Conservation (phyloP, 192 early-diverging fungal species). For the Coemansia sp. region DNA sequence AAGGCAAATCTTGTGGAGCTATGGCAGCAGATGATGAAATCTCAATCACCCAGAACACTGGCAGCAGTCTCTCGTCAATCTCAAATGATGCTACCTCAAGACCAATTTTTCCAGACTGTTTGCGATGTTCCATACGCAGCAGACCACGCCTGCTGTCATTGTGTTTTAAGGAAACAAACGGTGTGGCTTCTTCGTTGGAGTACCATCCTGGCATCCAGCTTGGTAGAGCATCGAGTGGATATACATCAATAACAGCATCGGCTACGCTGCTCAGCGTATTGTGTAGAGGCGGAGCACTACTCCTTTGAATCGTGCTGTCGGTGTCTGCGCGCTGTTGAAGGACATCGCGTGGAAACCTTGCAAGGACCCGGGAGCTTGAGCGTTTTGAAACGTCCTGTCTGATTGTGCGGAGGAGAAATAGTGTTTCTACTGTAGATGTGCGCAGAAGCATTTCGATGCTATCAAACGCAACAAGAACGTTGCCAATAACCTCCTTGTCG, state of each 20-base stretch:
- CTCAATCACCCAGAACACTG: constrained; percentile 16
- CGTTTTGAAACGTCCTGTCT: constrained; percentile 7
- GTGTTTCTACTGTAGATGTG: constrained; percentile 20
- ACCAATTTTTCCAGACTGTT: constrained; percentile 44
- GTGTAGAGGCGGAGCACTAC: not conserved
- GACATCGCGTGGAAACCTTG: constrained; percentile 36
- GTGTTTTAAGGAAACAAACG: constrained; percentile 29
- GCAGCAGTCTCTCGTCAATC: constrained; percentile 18
- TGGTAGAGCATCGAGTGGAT: constrained; percentile 25
- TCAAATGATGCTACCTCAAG: constrained; percentile 42
- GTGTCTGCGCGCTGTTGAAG: not conserved
- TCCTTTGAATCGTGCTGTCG: not conserved
- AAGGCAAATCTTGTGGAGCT: not conserved
- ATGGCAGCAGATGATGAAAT: not conserved
- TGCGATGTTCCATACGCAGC: constrained; percentile 40
- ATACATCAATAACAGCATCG: constrained; percentile 38
- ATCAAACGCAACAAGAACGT: constrained; percentile 21
- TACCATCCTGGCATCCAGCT: constrained; percentile 56
- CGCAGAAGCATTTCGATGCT: constrained; percentile 35
- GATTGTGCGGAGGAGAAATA: constrained; percentile 29
- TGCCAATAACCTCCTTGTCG: not conserved
- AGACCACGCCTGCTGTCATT: constrained; percentile 32
- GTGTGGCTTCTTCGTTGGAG: constrained; percentile 25
- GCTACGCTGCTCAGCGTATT: constrained; percentile 19
- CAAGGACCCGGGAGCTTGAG: constrained; percentile 24